phyloP scores from a whole-genome alignment of 2,329 filamentous ascomycete species.

The Aspergillus aculeatinus region DNA sequence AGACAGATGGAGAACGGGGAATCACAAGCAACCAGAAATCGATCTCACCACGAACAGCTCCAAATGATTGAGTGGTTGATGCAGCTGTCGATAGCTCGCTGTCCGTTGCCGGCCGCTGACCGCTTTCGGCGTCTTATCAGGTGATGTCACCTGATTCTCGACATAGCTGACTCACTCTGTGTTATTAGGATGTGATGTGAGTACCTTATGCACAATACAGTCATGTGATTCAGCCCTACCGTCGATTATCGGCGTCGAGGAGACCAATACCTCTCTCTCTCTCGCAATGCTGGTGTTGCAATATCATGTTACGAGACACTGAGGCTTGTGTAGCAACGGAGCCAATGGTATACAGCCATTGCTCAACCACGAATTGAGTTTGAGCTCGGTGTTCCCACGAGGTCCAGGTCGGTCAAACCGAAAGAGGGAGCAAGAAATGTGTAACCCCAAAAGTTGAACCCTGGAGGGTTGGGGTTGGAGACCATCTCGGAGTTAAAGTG shows the following conservation, averaged over 20 bases:
- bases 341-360: neutral
- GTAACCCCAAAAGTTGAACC: neutral
- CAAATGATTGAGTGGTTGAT: neutral
- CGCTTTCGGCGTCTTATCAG: slow-evolving; percentile 12
- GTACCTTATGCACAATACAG: neutral
- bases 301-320: neutral
- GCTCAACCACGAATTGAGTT: neutral
- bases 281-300: neutral
- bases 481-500: neutral
- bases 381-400: neutral
- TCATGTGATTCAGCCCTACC: slow-evolving; percentile 21
- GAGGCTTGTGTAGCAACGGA: neutral
- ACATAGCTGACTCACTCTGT: slow-evolving; percentile 2
- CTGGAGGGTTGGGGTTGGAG: neutral
- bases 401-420: neutral
- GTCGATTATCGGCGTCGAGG: neutral
- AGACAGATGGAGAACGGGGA: neutral
- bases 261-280: neutral
- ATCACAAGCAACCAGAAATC: neutral
- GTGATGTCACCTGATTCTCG: slow-evolving; percentile 12
- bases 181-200: no score
- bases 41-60: neutral
- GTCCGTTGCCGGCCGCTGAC: slow-evolving; percentile 5
- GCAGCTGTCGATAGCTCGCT: slow-evolving; percentile 2
- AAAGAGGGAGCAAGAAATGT: neutral